A percentile compares a stretch with the other conserved stretches of the same genome.
These are phyloP conservation scores for Trypanosoma vivax DNA, from an alignment of 208 protist genomes.

Conservation along the genomic window DNA sequence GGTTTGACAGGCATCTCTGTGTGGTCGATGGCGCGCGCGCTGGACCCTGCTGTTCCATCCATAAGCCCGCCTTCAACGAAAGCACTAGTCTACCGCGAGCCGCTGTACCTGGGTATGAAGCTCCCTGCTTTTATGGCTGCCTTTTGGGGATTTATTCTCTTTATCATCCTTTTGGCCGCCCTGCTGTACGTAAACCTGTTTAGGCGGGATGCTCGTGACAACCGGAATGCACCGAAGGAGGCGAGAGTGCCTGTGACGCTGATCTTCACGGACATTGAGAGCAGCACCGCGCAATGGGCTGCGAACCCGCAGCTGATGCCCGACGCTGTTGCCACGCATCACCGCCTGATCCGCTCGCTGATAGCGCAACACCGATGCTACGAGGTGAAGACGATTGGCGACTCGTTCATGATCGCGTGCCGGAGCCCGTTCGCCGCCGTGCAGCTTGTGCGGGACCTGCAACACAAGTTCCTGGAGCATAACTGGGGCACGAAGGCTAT, in stretches of 20 bases:
- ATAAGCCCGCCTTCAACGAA: conserved; percentile 10
- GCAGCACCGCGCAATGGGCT: conserved; percentile 67
- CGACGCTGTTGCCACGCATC: conserved; percentile 49
- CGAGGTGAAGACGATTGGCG: conserved; percentile 79
- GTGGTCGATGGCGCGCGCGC: conserved; percentile 19
- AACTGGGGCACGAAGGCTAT: conserved; percentile 38
- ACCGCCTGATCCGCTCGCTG: conserved; percentile 51
- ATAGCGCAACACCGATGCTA: conserved; percentile 58
- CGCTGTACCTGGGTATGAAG: conserved; percentile 2
- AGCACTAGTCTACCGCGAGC: conserved; percentile 17
- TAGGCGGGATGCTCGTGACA: neutral
- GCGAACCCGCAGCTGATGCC: conserved; percentile 43
- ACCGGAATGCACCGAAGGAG: conserved; percentile 1
- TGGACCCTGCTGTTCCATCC: conserved; percentile 14
- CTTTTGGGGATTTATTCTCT: conserved; percentile 21
- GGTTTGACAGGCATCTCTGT: neutral
- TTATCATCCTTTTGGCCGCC: conserved; percentile 34
- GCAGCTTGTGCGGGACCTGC: conserved; percentile 34
- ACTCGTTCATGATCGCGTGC: conserved; percentile 50
- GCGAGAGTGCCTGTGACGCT: neutral
- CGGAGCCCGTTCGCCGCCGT: conserved; percentile 31
- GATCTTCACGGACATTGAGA: conserved; percentile 1
- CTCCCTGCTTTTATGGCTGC: conserved; percentile 16
- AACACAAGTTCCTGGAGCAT: conserved; percentile 33
- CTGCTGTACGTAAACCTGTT: conserved; percentile 71